These are phyloP conservation scores for Calonectria naviculata DNA, from an alignment of 2,329 filamentous ascomycete genomes.

Conservation along the genomic window DNA sequence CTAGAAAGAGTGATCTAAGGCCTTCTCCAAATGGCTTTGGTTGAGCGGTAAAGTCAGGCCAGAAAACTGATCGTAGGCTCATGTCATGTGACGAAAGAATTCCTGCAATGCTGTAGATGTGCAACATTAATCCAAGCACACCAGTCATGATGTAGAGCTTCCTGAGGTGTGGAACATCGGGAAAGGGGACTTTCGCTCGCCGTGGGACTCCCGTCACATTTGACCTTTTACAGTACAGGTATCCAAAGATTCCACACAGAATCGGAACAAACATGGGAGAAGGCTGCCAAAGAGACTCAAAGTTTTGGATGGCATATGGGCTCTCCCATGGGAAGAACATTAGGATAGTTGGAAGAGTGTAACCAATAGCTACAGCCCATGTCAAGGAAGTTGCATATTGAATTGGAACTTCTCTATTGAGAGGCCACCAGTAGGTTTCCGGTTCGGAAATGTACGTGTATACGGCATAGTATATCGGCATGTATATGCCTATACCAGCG, in stretches of 20 bases:
- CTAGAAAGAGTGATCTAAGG: conserved; percentile 4
- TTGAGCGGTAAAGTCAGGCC: conserved; percentile 2
- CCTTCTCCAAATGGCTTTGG: conserved; percentile 4
- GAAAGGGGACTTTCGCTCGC: background rate
- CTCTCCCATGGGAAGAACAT: conserved; percentile 18
- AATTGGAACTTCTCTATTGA: conserved; percentile 8
- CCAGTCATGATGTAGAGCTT: background rate
- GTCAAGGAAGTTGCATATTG: background rate
- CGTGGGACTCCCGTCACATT: background rate
- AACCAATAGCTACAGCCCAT: conserved; percentile 2
- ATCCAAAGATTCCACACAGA: background rate
- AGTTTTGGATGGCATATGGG: background rate
- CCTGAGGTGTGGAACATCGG: conserved; percentile 3
- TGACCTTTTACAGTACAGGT: background rate
- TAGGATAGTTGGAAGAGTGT: conserved; percentile 10
- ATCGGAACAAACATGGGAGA: conserved; percentile 19
- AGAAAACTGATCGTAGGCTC: conserved; percentile 2
- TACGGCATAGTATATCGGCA: conserved; percentile 27
- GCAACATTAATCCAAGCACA: background rate
- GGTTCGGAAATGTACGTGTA: conserved; percentile 19
- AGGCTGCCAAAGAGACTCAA: conserved; percentile 20
- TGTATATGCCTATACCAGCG: conserved; percentile 12
- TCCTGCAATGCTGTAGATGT: background rate
- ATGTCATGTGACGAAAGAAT: background rate
- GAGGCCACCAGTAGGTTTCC: conserved; percentile 26